A percentile compares a stretch with the other conserved stretches of the same genome.
phyloP scores from a whole-genome alignment of 2,329 filamentous ascomycete species.

The Pseudonectria foliicola region DNA sequence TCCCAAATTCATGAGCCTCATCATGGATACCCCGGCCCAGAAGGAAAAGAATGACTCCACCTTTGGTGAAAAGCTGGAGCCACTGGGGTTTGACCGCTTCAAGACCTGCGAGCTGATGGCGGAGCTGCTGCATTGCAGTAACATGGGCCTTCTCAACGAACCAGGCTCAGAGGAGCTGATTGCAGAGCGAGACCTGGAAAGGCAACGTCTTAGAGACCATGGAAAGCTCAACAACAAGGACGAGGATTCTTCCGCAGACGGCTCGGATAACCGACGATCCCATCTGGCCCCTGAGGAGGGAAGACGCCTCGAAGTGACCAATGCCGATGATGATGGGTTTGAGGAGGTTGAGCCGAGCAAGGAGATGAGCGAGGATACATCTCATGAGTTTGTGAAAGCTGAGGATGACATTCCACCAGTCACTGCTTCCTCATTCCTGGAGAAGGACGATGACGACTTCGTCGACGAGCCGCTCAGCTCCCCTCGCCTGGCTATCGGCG shows the following conservation, averaged over 20 bases:
- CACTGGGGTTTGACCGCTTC: slow-evolving; percentile 93
- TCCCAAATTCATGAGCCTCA: slow-evolving; percentile 86
- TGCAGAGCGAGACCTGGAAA: slow-evolving; percentile 68
- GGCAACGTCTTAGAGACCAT: slow-evolving; percentile 69
- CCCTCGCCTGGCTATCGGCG: slow-evolving; percentile 54
- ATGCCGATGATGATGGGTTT: slow-evolving; percentile 82
- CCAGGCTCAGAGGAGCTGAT: slow-evolving; percentile 84
- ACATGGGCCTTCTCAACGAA: slow-evolving; percentile 95
- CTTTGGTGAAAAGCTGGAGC: slow-evolving; percentile 86
- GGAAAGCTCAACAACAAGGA: slow-evolving; percentile 56
- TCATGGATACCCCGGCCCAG: slow-evolving; percentile 69
- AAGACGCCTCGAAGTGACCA: slow-evolving; percentile 69
- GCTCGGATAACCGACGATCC: slow-evolving; percentile 52
- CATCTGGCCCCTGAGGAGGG: slow-evolving; percentile 50
- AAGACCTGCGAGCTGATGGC: slow-evolving; percentile 99
- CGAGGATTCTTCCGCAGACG: slow-evolving; percentile 42
- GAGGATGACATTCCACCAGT: slow-evolving; percentile 41
- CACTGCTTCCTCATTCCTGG: slow-evolving; percentile 24
- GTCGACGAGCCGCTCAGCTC: slow-evolving; percentile 72
- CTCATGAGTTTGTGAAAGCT: slow-evolving; percentile 59
- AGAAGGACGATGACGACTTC: slow-evolving; percentile 63
- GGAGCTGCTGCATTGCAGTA: slow-evolving; percentile 93
- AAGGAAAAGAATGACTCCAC: slow-evolving; percentile 74
- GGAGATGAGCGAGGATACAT: slow-evolving; percentile 66
- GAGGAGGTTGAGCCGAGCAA: slow-evolving; percentile 73